A percentile compares a stretch with the other conserved stretches of the same genome.
These are phyloP conservation scores for Solanum virginianum DNA, from an alignment of 257 asterid species.

Conservation along the genomic window DNA sequence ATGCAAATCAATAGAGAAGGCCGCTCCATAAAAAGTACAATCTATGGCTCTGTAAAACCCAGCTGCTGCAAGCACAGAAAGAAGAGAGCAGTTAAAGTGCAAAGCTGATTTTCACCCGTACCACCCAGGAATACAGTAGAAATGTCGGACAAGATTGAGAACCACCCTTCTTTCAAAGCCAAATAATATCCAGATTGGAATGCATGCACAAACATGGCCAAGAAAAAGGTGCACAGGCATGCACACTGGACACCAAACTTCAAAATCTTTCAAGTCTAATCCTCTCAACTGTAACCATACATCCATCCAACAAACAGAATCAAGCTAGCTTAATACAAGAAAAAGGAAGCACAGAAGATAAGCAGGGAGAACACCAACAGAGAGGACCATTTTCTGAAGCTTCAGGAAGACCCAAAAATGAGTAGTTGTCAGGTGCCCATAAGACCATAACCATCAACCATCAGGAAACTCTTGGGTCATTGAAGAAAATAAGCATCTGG, in stretches of 20 bases:
- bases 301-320: neutral
- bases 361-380: neutral
- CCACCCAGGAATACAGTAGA: neutral
- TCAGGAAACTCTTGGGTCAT: neutral
- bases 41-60: neutral
- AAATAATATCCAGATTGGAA: neutral
- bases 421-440: neutral
- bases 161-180: neutral
- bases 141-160: neutral
- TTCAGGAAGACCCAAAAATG: neutral
- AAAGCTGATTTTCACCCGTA: neutral
- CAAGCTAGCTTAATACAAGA: neutral
- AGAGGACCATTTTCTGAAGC: neutral
- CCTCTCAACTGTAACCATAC: neutral
- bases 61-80: neutral
- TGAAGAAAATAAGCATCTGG: neutral
- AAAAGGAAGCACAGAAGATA: neutral
- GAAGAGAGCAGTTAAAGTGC: neutral
- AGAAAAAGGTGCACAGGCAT: neutral
- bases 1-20: neutral
- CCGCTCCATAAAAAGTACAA: neutral
- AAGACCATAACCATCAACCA: neutral
- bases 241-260: neutral
- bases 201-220: neutral
- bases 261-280: neutral